Evolutionary conservation across 1,284 basidiomycete genomes (phyloP), one percentile per base, ranked within the genome.

Genomic region (Cutaneotrichosporon dermatis): DNA sequence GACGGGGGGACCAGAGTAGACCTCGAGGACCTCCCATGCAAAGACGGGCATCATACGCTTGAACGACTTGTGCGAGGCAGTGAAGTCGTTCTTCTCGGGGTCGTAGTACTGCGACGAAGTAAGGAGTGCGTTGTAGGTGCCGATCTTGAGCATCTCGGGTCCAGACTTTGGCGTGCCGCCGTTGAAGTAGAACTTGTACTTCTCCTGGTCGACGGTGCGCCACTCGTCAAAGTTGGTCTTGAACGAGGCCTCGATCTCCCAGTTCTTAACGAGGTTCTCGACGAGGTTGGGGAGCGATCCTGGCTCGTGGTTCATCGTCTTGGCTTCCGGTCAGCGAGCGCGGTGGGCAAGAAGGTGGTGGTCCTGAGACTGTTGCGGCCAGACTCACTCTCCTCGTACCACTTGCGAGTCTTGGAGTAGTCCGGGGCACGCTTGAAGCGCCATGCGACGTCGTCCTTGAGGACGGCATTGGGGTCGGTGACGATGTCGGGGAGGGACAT

Each of bases 21-120:
- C 61, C 55, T 62, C 57, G 48, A 59, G 51, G 15, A 62, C 61
- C 57, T 62, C 61, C 57, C 57, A 62, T 5, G 61, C 61, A n/a
- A 62, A 62, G 10, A 50, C 48, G 42, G 61, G 61, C 61, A 62
- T 62, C 61, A 62, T 62, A 57, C 61, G 61, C 61, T 62, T 62
- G 54, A 62, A 60, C 25, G 43, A 45, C 54, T 56, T 56, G 61
- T 62, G 61, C 34, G 41, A 46, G 15, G 41, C 54, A 12, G 49
- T 49, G 42, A 57, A 62, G 54, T 44, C 48, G 61, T 62, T 62
- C 45, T 59, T 40, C 36, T 48, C 37, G 40, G 61, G 61, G 51
- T 48, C 46, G 57, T 62, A 62, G 51, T 36, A 57, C 54, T 56
- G 15, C 11, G 57, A 57, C 42, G 33, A 15, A 25, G 53, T 44